phyloP scores from a whole-genome alignment of 1,284 basidiomycete species.

The Exobasidium cylindrosporum region DNA sequence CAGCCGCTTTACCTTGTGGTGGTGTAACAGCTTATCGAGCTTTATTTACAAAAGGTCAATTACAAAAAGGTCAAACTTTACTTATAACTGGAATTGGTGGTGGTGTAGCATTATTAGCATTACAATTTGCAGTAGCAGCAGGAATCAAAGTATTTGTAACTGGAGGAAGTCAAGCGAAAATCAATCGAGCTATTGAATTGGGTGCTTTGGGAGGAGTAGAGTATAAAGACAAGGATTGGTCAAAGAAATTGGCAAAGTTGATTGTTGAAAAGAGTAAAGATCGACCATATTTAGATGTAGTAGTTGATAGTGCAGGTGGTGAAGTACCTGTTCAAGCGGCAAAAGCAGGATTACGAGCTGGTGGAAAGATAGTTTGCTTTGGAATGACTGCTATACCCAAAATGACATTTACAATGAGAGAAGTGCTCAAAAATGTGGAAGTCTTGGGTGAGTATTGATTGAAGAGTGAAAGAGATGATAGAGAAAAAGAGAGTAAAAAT shows the following conservation, averaged over 20 bases:
- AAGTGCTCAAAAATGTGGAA: constrained; percentile 73
- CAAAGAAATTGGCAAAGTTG: constrained; percentile 61
- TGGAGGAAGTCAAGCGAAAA: constrained; percentile 69
- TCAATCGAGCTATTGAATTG: constrained; percentile 65
- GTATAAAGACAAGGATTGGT: constrained; percentile 74
- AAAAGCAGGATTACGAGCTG: constrained; percentile 64
- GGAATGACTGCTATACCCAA: constrained; percentile 66
- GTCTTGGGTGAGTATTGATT: constrained; percentile 63
- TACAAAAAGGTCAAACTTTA: constrained; percentile 68
- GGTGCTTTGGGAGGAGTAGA: constrained; percentile 76
- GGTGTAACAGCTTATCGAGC: constrained; percentile 82
- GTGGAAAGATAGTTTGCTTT: constrained; percentile 67
- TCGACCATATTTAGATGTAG: constrained; percentile 63
- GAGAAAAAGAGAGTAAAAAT: constrained; percentile 1
- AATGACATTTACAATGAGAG: constrained; percentile 71
- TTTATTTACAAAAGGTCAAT: constrained; percentile 67
- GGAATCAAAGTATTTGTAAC: constrained; percentile 82
- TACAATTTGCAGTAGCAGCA: constrained; percentile 73
- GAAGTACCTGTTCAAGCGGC: constrained; percentile 67
- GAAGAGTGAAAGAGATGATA: constrained; percentile 5
- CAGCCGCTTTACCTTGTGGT: constrained; percentile 72
- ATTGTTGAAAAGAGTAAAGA: constrained; percentile 57
- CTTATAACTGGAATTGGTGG: constrained; percentile 65
- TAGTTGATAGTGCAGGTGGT: constrained; percentile 78
- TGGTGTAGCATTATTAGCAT: constrained; percentile 73